These are phyloP conservation scores for Nymphaea thermarum DNA, from an alignment of 164 flowering plant genomes.

Conservation along the genomic window DNA sequence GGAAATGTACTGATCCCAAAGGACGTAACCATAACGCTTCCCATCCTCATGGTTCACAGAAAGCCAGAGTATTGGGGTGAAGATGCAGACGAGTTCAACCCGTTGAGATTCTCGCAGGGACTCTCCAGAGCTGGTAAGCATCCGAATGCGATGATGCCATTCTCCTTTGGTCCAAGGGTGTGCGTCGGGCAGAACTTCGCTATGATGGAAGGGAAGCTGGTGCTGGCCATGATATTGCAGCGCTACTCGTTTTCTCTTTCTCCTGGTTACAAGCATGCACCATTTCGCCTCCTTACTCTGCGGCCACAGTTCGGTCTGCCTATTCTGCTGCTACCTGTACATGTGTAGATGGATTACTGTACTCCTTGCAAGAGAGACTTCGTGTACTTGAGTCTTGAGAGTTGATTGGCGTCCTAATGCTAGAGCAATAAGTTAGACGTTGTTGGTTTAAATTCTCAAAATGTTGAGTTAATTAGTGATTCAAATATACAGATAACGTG, in stretches of 20 bases:
- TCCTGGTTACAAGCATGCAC: constrained; percentile 23
- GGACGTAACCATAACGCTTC: constrained; percentile 10
- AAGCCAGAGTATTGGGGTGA: constrained; percentile 24
- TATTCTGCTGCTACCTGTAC: not conserved
- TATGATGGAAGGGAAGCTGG: constrained; percentile 23
- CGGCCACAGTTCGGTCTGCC: constrained; percentile 27
- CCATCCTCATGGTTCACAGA: constrained; percentile 13
- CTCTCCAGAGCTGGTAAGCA: constrained; percentile 23
- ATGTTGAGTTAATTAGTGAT: not conserved
- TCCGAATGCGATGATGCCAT: constrained; percentile 26
- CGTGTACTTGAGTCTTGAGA: no score
- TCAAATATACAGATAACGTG: not conserved
- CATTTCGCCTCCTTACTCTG: constrained; percentile 11
- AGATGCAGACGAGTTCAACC: constrained; percentile 34
- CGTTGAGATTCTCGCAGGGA: constrained; percentile 24
- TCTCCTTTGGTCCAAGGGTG: constrained; percentile 18
- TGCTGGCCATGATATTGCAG: constrained; percentile 20
- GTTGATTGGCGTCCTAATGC: no score
- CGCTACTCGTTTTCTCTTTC: constrained; percentile 19
- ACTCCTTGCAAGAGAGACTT: not conserved
- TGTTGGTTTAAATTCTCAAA: not conserved
- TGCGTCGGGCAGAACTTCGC: constrained; percentile 35
- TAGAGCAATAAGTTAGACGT: not conserved
- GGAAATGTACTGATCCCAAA: constrained; percentile 21
- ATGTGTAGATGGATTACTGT: not conserved